Percentiles rank a stretch among this genome's conserved stretches.
phyloP scores from a whole-genome alignment of 1,139 yeast species.

The Yamadazyma sp. region DNA sequence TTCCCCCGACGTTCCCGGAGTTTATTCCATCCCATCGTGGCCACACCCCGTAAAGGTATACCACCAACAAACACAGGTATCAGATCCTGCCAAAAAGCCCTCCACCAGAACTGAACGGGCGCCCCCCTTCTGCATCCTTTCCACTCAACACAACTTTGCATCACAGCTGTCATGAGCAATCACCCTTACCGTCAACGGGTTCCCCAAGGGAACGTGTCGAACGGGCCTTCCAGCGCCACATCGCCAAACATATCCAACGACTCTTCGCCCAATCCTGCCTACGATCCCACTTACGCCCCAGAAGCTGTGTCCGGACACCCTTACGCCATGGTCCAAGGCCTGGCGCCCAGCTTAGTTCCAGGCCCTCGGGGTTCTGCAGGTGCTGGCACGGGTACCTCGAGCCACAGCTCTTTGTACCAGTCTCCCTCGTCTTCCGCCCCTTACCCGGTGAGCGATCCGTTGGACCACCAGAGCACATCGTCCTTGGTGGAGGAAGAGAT shows the following conservation, averaged over 20 bases:
- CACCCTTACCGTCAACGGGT: constrained; percentile 40
- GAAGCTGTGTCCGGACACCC: background rate
- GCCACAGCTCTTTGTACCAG: background rate
- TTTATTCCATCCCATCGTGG: too few relatives aligned
- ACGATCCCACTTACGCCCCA: background rate
- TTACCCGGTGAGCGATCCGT: constrained; percentile 13
- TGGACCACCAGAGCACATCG: background rate
- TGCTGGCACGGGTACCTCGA: background rate
- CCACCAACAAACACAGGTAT: too few relatives aligned
- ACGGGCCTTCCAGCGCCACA: constrained; percentile 5
- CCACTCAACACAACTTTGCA: background rate
- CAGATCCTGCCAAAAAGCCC: too few relatives aligned
- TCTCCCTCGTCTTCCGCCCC: constrained; percentile 7
- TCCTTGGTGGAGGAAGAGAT: background rate
- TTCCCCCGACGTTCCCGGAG: too few relatives aligned
- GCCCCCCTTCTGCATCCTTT: too few relatives aligned
- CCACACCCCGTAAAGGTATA: too few relatives aligned
- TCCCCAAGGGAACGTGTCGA: constrained; percentile 7
- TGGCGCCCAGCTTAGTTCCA: background rate
- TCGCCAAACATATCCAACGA: constrained; percentile 11
- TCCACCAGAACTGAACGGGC: too few relatives aligned
- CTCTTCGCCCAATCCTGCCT: constrained; percentile 9
- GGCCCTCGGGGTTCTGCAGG: background rate
- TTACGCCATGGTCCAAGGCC: background rate
- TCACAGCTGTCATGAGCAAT: constrained; percentile 4